Evolutionary conservation across 2,329 filamentous ascomycete genomes (phyloP).

Genomic region (Corinectria fuckeliana): DNA sequence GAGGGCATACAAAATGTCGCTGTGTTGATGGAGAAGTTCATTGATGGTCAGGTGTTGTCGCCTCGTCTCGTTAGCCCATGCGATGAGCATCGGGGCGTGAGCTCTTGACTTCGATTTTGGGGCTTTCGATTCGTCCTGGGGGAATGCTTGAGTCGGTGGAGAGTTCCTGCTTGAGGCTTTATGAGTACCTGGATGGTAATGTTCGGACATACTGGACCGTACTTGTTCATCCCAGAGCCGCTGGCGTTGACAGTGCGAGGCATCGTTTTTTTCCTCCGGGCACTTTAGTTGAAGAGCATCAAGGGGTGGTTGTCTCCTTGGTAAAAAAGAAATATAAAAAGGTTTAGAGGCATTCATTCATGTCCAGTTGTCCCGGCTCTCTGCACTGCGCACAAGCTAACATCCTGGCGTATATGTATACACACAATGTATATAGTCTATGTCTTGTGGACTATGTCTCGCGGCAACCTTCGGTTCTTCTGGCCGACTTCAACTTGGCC

Average conservation of each 20-base stretch:
- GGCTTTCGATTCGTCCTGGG: neutral
- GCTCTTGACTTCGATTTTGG: neutral
- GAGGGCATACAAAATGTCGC: conserved; percentile 19
- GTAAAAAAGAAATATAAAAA: neutral
- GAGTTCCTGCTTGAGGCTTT: neutral
- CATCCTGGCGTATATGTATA: neutral
- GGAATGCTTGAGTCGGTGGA: neutral
- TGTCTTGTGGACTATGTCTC: neutral
- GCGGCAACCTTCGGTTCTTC: neutral
- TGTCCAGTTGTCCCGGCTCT: neutral
- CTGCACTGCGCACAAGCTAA: neutral
- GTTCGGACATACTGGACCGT: neutral
- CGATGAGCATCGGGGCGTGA: conserved; percentile 17
- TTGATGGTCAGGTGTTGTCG: conserved; percentile 25
- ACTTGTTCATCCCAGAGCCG: conserved; percentile 10
- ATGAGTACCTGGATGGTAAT: neutral
- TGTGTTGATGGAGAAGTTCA: conserved; percentile 19
- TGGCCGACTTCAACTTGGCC: neutral
- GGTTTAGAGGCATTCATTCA: neutral
- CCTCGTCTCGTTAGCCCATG: conserved; percentile 24
- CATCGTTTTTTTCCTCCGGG: conserved; percentile 20
- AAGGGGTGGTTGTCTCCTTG: neutral
- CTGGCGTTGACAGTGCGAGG: conserved; percentile 16
- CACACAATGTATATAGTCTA: neutral
- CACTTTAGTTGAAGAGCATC: neutral